Evolutionary conservation across 1,284 basidiomycete species (phyloP).

Genomic region (Ceratorhiza oryzae-sativae): DNA sequence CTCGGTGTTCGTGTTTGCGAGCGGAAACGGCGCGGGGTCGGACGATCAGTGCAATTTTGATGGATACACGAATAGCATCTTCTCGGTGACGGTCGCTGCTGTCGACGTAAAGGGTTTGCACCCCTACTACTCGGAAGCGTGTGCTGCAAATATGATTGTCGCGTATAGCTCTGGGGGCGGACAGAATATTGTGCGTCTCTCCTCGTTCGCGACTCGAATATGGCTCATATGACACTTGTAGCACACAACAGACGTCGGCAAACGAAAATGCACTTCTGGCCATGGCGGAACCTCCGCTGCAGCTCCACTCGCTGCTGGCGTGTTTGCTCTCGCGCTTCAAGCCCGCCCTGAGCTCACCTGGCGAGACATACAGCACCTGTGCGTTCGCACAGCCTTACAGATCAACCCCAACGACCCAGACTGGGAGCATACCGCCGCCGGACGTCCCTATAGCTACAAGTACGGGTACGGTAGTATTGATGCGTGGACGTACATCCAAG

Average conservation of each 20-base stretch:
- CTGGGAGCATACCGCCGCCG: constrained; percentile 87
- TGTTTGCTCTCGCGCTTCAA: constrained; percentile 87
- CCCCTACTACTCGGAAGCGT: constrained; percentile 97
- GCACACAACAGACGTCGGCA: constrained; percentile 95
- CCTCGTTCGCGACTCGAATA: background rate
- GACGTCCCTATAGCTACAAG: constrained; percentile 92
- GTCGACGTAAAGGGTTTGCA: constrained; percentile 92
- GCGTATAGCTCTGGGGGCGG: constrained; percentile 97
- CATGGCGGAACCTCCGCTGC: constrained; percentile 99
- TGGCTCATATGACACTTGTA: constrained; percentile 50
- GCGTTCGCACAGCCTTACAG: constrained; percentile 77
- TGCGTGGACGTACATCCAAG: constrained; percentile 82
- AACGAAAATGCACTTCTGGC: constrained; percentile 78
- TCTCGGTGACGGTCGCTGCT: constrained; percentile 94
- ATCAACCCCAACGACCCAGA: constrained; percentile 93
- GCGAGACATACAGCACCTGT: constrained; percentile 95
- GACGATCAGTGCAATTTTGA: constrained; percentile 99
- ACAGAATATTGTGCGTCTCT: constrained; percentile 79
- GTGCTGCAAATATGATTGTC: constrained; percentile 95
- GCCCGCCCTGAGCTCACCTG: constrained; percentile 92
- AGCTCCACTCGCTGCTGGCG: constrained; percentile 92
- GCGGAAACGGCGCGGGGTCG: constrained; percentile 90
- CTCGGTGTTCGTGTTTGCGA: constrained; percentile 96
- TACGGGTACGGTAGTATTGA: constrained; percentile 95
- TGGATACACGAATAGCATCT: constrained; percentile 98